Conservation (phyloP, 805 yeast genomes). For the Yamadazyma laniorum region DNA sequence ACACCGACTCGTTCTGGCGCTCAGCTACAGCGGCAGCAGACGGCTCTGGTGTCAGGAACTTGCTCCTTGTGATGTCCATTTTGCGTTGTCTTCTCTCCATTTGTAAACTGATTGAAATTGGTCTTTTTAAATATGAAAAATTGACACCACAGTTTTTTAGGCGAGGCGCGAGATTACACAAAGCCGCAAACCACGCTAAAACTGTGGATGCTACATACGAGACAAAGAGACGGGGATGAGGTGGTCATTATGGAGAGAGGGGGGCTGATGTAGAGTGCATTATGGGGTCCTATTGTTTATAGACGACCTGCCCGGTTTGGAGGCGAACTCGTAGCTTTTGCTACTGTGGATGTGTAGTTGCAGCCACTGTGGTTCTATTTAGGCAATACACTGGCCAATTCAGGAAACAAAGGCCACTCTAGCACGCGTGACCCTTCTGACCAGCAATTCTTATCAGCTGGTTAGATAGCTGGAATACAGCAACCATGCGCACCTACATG, state of each 20-base stretch:
- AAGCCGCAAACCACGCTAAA: background rate
- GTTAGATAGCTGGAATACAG: too few species aligned
- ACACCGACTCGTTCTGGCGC: conserved; percentile 24
- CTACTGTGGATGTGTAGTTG: too few species aligned
- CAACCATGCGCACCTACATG: too few species aligned
- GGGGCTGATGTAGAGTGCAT: too few species aligned
- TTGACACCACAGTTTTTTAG: conserved; percentile 7
- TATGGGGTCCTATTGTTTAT: background rate
- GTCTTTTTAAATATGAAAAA: conserved; percentile 1
- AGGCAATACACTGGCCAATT: too few species aligned
- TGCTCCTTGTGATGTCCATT: background rate
- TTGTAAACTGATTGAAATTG: background rate
- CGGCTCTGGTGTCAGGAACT: conserved; percentile 10
- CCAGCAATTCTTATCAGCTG: too few species aligned
- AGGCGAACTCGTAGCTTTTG: too few species aligned
- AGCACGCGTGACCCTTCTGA: too few species aligned
- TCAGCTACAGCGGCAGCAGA: conserved; percentile 4
- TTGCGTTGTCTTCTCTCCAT: background rate
- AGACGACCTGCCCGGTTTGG: too few species aligned
- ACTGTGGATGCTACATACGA: background rate
- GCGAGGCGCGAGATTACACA: background rate
- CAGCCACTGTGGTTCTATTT: too few species aligned
- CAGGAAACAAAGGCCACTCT: too few species aligned
- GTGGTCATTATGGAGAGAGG: too few species aligned
- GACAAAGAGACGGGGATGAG: background rate